Percentiles rank a stretch among this genome's conserved stretches.
Conservation (phyloP, 202 grass and related monocot species). For the Carex arenaria region DNA sequence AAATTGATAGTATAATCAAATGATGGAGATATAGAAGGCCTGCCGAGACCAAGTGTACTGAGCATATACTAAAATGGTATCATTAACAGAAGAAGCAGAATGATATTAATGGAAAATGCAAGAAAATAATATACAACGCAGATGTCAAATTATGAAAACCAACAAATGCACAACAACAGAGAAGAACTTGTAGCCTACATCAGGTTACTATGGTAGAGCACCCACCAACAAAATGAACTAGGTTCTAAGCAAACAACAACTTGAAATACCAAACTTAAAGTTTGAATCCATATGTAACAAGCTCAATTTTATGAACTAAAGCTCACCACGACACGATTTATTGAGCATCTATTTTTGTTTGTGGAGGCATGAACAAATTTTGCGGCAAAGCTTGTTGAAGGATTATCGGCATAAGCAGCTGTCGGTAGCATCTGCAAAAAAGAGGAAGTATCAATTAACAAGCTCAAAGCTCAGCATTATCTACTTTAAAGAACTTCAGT, state of each 20-base stretch:
- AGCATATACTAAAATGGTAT: background rate
- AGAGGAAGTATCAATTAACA: conserved; percentile 13
- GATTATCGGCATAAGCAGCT: conserved; percentile 84
- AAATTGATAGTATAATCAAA: background rate
- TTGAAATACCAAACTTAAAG: background rate
- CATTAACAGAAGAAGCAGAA: background rate
- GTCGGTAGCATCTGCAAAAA: conserved; percentile 82
- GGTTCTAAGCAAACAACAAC: background rate
- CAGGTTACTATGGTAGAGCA: background rate
- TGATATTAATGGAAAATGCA: background rate
- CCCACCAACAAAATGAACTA: background rate
- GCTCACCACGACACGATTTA: conserved; percentile 94
- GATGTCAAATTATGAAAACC: background rate
- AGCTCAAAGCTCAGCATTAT: background rate
- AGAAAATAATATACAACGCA: background rate
- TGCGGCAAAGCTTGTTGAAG: conserved; percentile 89
- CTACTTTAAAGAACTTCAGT: background rate
- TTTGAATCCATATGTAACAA: background rate
- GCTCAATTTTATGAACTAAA: conserved; percentile 16
- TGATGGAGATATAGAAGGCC: background rate
- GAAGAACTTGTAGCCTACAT: background rate
- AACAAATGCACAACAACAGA: background rate
- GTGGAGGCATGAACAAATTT: conserved; percentile 99
- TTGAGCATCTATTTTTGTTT: conserved; percentile 98
- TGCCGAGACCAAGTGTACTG: background rate